Conservation (phyloP, 495 filamentous ascomycete species). For the Durotheca rogersii region DNA sequence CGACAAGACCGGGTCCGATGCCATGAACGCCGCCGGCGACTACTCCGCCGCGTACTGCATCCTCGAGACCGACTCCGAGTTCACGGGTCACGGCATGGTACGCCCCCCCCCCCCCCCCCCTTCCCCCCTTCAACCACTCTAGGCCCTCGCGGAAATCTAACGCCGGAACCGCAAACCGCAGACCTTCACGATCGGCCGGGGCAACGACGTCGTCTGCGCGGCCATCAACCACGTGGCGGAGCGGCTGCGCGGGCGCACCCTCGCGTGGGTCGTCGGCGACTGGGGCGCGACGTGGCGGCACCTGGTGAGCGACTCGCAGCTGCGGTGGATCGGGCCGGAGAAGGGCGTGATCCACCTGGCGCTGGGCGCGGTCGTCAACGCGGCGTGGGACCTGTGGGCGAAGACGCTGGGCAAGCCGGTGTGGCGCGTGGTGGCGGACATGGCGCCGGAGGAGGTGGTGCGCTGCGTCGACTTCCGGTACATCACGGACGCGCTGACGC, state of each 20-base stretch:
- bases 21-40: constrained; percentile 94
- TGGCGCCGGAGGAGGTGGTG: constrained; percentile 84
- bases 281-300: constrained; percentile 91
- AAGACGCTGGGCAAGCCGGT: constrained; percentile 83
- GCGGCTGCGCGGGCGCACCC: constrained; percentile 69
- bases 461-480: constrained; percentile 90
- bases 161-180: constrained; percentile 42
- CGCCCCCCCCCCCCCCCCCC: constrained; percentile 1
- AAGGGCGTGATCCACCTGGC: constrained; percentile 95
- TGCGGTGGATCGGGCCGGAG: constrained; percentile 94
- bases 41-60: constrained; percentile 94
- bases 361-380: constrained; percentile 87
- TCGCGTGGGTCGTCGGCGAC: constrained; percentile 72
- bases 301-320: constrained; percentile 83
- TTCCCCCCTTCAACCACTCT: background rate
- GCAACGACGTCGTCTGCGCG: constrained; percentile 88
- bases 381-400: constrained; percentile 93
- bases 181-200: constrained; percentile 96
- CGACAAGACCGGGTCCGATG: constrained; percentile 92
- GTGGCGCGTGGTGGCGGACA: constrained; percentile 86
- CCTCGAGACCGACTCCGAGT: constrained; percentile 71
- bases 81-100: constrained; percentile 87
- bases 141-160: constrained; percentile 1
- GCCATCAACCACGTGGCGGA: constrained; percentile 77
- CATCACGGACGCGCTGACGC: constrained; percentile 89